These are phyloP conservation scores for Colletotrichum cordylinicola DNA, from an alignment of 2,329 filamentous ascomycete genomes.

Conservation along the genomic window DNA sequence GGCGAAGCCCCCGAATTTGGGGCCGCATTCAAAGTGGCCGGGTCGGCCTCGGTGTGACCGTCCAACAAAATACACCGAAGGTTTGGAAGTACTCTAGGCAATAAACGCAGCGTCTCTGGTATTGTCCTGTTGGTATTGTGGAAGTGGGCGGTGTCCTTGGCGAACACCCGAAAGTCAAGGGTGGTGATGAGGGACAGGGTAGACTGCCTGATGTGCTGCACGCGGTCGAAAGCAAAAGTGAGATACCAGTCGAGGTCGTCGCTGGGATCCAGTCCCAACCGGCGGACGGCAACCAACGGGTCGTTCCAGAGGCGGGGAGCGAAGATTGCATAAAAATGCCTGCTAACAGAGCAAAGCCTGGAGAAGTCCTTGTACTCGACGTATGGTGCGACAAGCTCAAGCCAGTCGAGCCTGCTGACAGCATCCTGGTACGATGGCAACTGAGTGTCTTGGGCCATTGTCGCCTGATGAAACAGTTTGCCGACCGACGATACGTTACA, in stretches of 20 bases:
- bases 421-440: conserved; percentile 63
- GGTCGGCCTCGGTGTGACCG: conserved; percentile 50
- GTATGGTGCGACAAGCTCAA: conserved; percentile 52
- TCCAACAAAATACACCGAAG: conserved; percentile 55
- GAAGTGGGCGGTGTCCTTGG: conserved; percentile 44
- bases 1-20: conserved; percentile 4
- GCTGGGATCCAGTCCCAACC: conserved; percentile 46
- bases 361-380: conserved; percentile 46
- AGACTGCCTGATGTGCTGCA: conserved; percentile 35
- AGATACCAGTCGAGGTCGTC: conserved; percentile 56
- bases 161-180: conserved; percentile 54
- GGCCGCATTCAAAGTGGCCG: conserved; percentile 36
- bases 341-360: conserved; percentile 54
- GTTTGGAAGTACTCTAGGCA: conserved; percentile 46
- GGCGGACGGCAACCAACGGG: conserved; percentile 45
- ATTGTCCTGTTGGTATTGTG: conserved; percentile 41
- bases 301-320: conserved; percentile 59
- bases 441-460: background rate
- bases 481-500: background rate
- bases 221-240: conserved; percentile 47
- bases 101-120: conserved; percentile 42
- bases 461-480: conserved; percentile 7
- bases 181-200: conserved; percentile 51
- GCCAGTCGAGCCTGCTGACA: conserved; percentile 51
- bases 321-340: conserved; percentile 53